Evolutionary conservation across 2,329 filamentous ascomycete species (phyloP).

Genomic region (Colletotrichum abscissum): DNA sequence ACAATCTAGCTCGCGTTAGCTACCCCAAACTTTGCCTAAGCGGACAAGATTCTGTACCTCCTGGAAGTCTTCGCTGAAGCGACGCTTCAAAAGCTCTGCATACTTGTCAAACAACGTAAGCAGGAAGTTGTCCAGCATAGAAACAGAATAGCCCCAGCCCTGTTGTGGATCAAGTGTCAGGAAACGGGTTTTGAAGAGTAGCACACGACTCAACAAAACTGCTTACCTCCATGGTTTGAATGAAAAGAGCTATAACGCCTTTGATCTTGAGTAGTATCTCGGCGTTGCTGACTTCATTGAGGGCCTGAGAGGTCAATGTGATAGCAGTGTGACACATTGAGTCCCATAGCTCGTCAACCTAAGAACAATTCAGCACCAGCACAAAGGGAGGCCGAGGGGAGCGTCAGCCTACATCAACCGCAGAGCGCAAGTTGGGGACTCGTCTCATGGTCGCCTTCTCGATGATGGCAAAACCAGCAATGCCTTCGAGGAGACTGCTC

Average conservation of each 20-base stretch:
- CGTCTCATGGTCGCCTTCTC: slow-evolving; percentile 93
- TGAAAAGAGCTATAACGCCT: slow-evolving; percentile 90
- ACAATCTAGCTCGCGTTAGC: slow-evolving; percentile 62
- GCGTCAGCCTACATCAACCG: slow-evolving; percentile 76
- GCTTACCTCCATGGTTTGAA: slow-evolving; percentile 94
- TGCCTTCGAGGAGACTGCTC: slow-evolving; percentile 92
- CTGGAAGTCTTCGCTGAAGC: slow-evolving; percentile 96
- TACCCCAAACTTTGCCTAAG: slow-evolving; percentile 22
- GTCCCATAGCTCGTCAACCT: slow-evolving; percentile 99
- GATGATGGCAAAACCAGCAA: slow-evolving; percentile 96
- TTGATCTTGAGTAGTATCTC: slow-evolving; percentile 95
- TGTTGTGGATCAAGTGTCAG: slow-evolving; percentile 47
- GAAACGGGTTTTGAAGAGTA: not conserved
- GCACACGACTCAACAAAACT: not conserved
- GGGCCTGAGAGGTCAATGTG: slow-evolving; percentile 80
- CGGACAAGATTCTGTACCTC: slow-evolving; percentile 66
- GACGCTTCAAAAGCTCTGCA: slow-evolving; percentile 86
- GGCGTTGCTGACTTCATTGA: slow-evolving; percentile 85
- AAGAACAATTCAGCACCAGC: slow-evolving; percentile 13
- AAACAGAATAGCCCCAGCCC: slow-evolving; percentile 91
- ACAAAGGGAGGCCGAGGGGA: not conserved
- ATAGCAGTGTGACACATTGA: slow-evolving; percentile 95
- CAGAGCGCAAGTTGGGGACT: slow-evolving; percentile 83
- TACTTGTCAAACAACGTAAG: slow-evolving; percentile 95
- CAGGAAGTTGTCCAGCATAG: slow-evolving; percentile 83